phyloP scores from a whole-genome alignment of 306 rosid genomes.

The Castanea crenata region DNA sequence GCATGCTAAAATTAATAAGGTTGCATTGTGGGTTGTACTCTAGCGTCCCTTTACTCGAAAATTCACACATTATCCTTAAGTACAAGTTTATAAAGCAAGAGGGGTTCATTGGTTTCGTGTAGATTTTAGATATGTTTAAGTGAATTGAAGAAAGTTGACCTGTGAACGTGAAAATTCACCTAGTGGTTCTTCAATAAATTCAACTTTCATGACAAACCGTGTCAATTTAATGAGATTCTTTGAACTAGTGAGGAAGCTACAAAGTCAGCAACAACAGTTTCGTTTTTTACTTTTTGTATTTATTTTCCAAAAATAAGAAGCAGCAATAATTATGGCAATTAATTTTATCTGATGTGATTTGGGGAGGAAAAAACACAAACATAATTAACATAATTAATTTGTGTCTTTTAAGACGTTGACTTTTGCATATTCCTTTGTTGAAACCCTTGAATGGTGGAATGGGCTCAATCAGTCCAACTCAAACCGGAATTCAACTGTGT shows the following conservation, averaged over 20 bases:
- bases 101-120: too few species aligned
- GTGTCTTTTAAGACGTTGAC: too few species aligned
- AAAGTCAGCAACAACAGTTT: neutral
- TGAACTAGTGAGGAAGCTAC: neutral
- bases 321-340: too few species aligned
- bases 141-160: too few species aligned
- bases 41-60: neutral
- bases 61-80: neutral
- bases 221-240: neutral
- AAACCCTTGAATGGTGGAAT: conserved; percentile 7
- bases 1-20: too few species aligned
- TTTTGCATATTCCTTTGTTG: neutral
- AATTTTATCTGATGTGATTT: too few species aligned
- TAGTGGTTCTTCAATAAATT: neutral
- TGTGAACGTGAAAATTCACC: too few species aligned
- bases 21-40: neutral
- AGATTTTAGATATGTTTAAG: too few species aligned
- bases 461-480: neutral
- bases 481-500: neutral
- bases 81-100: neutral
- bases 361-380: too few species aligned
- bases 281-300: neutral
- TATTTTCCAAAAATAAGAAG: neutral
- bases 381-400: too few species aligned
- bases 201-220: neutral